A percentile compares a stretch with the other conserved stretches of the same genome.
phyloP scores from a whole-genome alignment of 1,284 basidiomycete species.

The Ustilago tritici region DNA sequence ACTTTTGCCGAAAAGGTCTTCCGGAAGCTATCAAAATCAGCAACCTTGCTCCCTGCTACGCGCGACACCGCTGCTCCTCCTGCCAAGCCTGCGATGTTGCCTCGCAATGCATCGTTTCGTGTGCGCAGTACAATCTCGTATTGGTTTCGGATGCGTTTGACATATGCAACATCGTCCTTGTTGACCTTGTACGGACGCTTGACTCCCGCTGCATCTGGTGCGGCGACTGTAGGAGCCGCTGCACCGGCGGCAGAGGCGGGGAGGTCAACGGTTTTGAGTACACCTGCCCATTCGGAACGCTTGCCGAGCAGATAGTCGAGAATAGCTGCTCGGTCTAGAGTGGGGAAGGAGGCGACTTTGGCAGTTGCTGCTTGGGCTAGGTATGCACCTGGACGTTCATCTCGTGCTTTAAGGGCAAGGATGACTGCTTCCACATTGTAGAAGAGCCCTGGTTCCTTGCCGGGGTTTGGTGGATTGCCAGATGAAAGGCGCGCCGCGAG shows the following conservation, averaged over 20 bases:
- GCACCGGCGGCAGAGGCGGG: slow-evolving; percentile 14
- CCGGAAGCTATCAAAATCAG: slow-evolving; percentile 52
- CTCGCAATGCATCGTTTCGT: slow-evolving; percentile 58
- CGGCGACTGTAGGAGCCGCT: slow-evolving; percentile 12
- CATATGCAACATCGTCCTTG: slow-evolving; percentile 63
- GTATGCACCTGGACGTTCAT: slow-evolving; percentile 63
- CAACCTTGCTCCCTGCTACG: slow-evolving; percentile 21
- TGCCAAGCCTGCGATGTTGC: slow-evolving; percentile 35
- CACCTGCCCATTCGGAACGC: slow-evolving; percentile 58
- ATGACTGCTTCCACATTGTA: slow-evolving; percentile 60
- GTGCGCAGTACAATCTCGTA: slow-evolving; percentile 61
- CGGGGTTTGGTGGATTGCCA: slow-evolving; percentile 26
- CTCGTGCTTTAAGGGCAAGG: slow-evolving; percentile 59
- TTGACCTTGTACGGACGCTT: slow-evolving; percentile 65
- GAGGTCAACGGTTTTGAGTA: slow-evolving; percentile 28
- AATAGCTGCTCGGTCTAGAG: slow-evolving; percentile 59
- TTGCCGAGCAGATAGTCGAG: slow-evolving; percentile 63
- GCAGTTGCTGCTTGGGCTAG: slow-evolving; percentile 59
- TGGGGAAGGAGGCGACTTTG: slow-evolving; percentile 57
- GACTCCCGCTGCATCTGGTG: slow-evolving; percentile 20
- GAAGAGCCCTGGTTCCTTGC: slow-evolving; percentile 51
- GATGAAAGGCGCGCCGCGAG: slow-evolving; percentile 29
- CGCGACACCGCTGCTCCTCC: slow-evolving; percentile 36
- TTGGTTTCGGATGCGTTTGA: slow-evolving; percentile 56
- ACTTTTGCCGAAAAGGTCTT: slow-evolving; percentile 47